A percentile compares a stretch with the other conserved stretches of the same genome.
These are phyloP conservation scores for Petunia axillaris DNA, from an alignment of 257 asterid genomes.

Conservation along the genomic window DNA sequence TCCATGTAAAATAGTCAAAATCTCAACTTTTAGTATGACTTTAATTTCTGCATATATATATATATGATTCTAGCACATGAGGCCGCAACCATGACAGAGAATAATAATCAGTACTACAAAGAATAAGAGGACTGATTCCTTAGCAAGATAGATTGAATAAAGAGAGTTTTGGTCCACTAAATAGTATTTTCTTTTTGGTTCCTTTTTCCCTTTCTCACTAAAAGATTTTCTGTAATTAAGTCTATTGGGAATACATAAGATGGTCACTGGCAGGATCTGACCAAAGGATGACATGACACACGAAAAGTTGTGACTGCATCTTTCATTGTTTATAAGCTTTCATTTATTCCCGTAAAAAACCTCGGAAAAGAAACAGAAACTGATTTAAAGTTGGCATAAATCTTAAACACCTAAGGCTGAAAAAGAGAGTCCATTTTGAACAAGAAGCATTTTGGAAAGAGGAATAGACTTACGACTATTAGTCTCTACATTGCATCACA, in stretches of 20 bases:
- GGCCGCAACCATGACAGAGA: background rate
- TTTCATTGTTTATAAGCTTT: background rate
- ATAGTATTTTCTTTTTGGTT: background rate
- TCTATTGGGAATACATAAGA: slow-evolving; percentile 9
- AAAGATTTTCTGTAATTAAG: background rate
- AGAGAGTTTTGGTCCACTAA: background rate
- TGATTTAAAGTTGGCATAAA: background rate
- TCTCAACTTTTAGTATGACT: background rate
- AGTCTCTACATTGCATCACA: too few relatives aligned
- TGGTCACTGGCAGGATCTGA: background rate
- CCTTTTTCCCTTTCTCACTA: background rate
- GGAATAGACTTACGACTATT: too few relatives aligned
- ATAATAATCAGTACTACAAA: background rate
- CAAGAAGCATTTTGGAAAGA: too few relatives aligned
- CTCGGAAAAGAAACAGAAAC: background rate
- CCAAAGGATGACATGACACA: background rate
- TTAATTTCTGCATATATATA: too few relatives aligned
- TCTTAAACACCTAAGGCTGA: too few relatives aligned
- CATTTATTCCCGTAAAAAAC: background rate
- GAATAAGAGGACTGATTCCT: background rate
- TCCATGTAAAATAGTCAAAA: background rate
- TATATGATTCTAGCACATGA: background rate
- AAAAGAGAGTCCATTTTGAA: too few relatives aligned
- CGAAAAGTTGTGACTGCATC: background rate
- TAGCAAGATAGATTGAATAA: background rate